Evolutionary conservation across 140 eudicot genomes (phyloP), one percentile per base, ranked within the genome.

Genomic region (Senecio squalidus): DNA sequence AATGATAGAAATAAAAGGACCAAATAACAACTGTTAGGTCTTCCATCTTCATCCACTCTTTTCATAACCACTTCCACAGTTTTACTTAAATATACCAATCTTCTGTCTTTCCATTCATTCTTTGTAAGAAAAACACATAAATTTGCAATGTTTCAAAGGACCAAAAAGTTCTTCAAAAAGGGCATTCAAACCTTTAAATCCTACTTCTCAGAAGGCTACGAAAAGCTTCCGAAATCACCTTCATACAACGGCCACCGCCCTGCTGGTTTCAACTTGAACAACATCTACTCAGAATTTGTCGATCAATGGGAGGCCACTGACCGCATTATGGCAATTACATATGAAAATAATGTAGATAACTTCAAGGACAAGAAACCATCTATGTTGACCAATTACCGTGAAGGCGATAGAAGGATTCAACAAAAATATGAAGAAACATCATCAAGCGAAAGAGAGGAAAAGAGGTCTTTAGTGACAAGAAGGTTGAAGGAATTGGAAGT

Each of bases 201-300:
- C 25, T 78, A 81, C 33, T 73, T 85, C 40, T 73, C 67, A 0
- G 64, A 52, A 18, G 78, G 83, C 33, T 85, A 70, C 34, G 71
- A 76, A 61, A 83, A 46, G 68, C 80, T 83, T 44, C 84, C 95
- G 9, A 81, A 76, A 64, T 56, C 38, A 34, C 80, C 85, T 15
- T 59, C 69, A 9, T 60, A 68, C 36, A 55, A 47, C 15, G 60
- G 58, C 27, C 47, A 9, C 17, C 26, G 11, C 23, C 49, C 38
- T 33, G 33, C 20, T 9, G 48, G 59, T 44, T 69, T 58, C 15
- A 67, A 49, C 49, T 57, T 47, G 0, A 64, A 56, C 29, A 71
- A 62, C 64, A 55, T 66, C 20, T 74, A 64, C 39, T 46, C 70
- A 31, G 82, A 80, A 24, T 36, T 71, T 31, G 74, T 72, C 49